A percentile compares a stretch with the other conserved stretches of the same genome.
These are phyloP conservation scores for Pseudonitzschia multiseries DNA, from an alignment of 108 stramenopile genomes.

Conservation along the genomic window DNA sequence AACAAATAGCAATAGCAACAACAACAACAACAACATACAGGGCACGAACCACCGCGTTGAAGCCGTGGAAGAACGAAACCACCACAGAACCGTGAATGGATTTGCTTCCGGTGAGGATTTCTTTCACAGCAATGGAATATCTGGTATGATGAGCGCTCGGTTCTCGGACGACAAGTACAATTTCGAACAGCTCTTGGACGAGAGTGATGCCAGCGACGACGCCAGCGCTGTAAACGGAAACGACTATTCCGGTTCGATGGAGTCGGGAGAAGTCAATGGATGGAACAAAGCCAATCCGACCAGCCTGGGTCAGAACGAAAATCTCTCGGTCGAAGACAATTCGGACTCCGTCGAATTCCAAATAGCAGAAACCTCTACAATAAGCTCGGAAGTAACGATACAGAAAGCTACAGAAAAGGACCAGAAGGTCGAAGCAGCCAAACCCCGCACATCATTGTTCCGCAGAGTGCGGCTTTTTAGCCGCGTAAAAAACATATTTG, in stretches of 20 bases:
- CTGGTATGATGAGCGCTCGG: not conserved
- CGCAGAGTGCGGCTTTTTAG: slow-evolving; percentile 3
- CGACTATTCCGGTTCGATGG: not conserved
- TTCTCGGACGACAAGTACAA: not conserved
- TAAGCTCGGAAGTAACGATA: not conserved
- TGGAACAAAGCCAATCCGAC: not conserved
- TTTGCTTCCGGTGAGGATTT: not conserved
- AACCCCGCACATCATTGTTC: not conserved
- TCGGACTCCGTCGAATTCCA: not conserved
- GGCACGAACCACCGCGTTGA: not conserved
- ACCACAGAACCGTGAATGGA: not conserved
- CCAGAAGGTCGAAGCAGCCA: not conserved
- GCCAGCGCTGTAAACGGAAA: not conserved
- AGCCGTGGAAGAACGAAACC: not conserved
- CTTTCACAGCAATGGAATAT: not conserved
- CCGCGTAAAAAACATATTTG: slow-evolving; percentile 1
- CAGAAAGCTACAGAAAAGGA: not conserved
- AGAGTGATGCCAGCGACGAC: not conserved
- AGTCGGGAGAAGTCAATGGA: not conserved
- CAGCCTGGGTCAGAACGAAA: not conserved
- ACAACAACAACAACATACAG: not conserved
- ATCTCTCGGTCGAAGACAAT: not conserved
- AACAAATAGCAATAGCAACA: not conserved
- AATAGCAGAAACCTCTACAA: not conserved
- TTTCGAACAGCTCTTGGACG: slow-evolving; percentile 1